phyloP scores from a whole-genome alignment of 176 grass and related monocot species.

The Carex scoparia region DNA sequence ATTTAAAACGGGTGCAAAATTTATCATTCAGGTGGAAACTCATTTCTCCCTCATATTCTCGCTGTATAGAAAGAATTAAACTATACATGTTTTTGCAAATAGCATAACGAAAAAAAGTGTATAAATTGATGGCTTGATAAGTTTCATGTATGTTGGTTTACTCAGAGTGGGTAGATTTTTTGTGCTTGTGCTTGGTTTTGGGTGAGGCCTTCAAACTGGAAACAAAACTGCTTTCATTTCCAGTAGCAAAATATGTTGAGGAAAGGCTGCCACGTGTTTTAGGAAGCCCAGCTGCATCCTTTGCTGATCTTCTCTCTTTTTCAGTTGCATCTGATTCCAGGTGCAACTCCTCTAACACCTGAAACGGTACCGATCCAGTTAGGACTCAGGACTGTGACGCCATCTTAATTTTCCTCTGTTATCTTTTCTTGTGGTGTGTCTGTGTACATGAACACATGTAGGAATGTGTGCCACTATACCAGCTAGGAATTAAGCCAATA shows the following conservation, averaged over 20 bases:
- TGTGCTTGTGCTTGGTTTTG: slow-evolving; percentile 16
- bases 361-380: slow-evolving; percentile 23
- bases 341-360: slow-evolving; percentile 79
- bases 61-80: slow-evolving; percentile 8
- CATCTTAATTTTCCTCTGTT: background rate
- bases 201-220: slow-evolving; percentile 13
- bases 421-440: background rate
- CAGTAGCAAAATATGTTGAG: slow-evolving; percentile 4
- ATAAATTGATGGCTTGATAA: background rate
- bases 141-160: background rate
- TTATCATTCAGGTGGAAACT: background rate
- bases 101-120: slow-evolving; percentile 3
- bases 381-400: background rate
- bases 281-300: slow-evolving; percentile 44
- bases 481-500: background rate
- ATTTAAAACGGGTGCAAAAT: background rate
- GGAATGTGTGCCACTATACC: background rate
- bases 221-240: slow-evolving; percentile 5
- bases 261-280: slow-evolving; percentile 33
- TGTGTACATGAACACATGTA: background rate
- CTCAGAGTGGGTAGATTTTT: slow-evolving; percentile 10
- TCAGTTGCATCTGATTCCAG: slow-evolving; percentile 77
- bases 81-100: slow-evolving; percentile 7
- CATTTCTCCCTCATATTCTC: slow-evolving; percentile 9
- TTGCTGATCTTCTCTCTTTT: slow-evolving; percentile 39